phyloP scores from a whole-genome alignment of 345 rosid species.

The Raphanus sativus region DNA sequence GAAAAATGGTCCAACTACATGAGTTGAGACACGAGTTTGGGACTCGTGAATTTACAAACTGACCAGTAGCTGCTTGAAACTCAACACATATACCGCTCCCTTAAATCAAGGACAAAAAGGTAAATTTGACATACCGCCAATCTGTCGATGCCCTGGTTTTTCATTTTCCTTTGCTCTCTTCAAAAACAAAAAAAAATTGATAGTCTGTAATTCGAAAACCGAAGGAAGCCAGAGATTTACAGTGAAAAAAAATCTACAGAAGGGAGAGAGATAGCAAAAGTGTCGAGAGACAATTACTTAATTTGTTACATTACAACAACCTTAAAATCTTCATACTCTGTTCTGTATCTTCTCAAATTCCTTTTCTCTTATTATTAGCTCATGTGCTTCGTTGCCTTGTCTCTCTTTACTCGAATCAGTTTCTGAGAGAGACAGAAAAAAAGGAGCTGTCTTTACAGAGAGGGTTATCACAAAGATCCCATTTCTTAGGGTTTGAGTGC shows the following conservation, averaged over 20 bases:
- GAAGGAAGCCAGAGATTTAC: slow-evolving; percentile 17
- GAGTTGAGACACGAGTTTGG: background rate
- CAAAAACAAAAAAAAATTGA: background rate
- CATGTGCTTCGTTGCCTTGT: slow-evolving; percentile 32
- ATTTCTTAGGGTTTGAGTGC: slow-evolving; percentile 16
- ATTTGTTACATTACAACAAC: slow-evolving; percentile 34
- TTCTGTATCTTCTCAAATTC: slow-evolving; percentile 22
- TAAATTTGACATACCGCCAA: slow-evolving; percentile 15
- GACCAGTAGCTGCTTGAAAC: slow-evolving; percentile 16
- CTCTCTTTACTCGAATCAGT: slow-evolving; percentile 27
- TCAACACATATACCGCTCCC: slow-evolving; percentile 2
- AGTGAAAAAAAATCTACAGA: slow-evolving; percentile 25
- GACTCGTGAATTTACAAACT: slow-evolving; percentile 26
- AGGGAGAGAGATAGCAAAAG: background rate
- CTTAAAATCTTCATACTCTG: slow-evolving; percentile 6
- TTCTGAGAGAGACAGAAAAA: slow-evolving; percentile 6
- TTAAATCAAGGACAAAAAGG: slow-evolving; percentile 18
- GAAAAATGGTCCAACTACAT: background rate
- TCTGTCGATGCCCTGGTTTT: slow-evolving; percentile 23
- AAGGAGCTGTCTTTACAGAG: slow-evolving; percentile 23
- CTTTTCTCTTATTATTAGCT: background rate
- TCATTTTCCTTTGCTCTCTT: slow-evolving; percentile 2
- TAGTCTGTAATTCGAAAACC: slow-evolving; percentile 23
- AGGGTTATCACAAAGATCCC: background rate
- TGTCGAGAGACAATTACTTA: background rate